Percentiles rank a stretch among this genome's conserved stretches.
These are phyloP conservation scores for Jamesozyma spencerorum DNA, from an alignment of 805 yeast genomes.

Conservation along the genomic window DNA sequence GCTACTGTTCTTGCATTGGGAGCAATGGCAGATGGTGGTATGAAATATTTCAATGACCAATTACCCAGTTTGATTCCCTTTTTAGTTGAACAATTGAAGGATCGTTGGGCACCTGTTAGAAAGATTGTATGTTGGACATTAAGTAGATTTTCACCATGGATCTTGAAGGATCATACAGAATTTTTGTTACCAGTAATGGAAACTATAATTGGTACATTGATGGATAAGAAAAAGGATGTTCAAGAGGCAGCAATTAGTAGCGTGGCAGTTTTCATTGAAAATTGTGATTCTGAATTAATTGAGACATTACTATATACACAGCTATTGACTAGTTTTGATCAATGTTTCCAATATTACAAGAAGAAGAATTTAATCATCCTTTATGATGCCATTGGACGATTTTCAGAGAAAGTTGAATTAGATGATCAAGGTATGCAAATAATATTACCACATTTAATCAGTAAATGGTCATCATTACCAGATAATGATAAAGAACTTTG, in stretches of 20 bases:
- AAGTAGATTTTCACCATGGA: conserved; percentile 78
- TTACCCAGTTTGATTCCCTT: conserved; percentile 78
- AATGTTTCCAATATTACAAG: conserved; percentile 71
- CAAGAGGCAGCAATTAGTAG: conserved; percentile 92
- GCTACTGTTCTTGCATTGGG: conserved; percentile 92
- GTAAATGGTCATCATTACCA: conserved; percentile 64
- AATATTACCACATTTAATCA: conserved; percentile 72
- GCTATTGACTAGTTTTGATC: conserved; percentile 57
- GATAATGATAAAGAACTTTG: conserved; percentile 82
- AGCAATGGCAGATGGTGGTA: conserved; percentile 85
- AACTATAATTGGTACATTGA: conserved; percentile 61
- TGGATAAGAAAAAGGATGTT: conserved; percentile 84
- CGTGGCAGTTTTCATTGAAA: conserved; percentile 73
- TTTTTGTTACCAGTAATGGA: conserved; percentile 72
- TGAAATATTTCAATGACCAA: conserved; percentile 58
- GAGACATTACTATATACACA: conserved; percentile 52
- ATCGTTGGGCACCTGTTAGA: conserved; percentile 73
- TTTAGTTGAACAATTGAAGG: conserved; percentile 68
- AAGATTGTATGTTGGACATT: conserved; percentile 95
- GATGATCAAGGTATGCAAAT: conserved; percentile 50
- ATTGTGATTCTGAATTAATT: conserved; percentile 53
- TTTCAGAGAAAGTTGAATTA: conserved; percentile 62
- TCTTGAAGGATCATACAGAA: conserved; percentile 58
- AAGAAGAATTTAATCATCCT: conserved; percentile 70
- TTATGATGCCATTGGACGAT: conserved; percentile 85